These are phyloP conservation scores for Yamadazyma mexicana DNA, from an alignment of 1,139 yeast genomes.

Conservation along the genomic window DNA sequence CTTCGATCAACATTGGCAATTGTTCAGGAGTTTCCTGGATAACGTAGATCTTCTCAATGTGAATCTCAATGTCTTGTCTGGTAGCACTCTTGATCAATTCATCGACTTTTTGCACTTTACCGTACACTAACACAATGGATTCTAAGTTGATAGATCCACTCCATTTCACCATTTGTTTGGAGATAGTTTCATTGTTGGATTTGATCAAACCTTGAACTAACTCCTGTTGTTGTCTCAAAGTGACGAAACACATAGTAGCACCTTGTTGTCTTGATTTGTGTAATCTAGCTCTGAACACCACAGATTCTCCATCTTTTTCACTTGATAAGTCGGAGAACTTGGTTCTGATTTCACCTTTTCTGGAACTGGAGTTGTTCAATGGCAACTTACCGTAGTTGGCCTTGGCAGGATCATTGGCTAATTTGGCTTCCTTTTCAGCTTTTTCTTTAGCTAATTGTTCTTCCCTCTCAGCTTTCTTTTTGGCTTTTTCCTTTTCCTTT, in stretches of 20 bases:
- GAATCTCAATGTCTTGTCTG: slow-evolving; percentile 86
- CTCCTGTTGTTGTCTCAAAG: slow-evolving; percentile 86
- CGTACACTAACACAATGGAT: slow-evolving; percentile 88
- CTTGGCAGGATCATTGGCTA: slow-evolving; percentile 79
- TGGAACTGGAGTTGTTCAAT: slow-evolving; percentile 72
- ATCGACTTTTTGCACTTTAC: slow-evolving; percentile 78
- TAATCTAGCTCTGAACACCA: slow-evolving; percentile 88
- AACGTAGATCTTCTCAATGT: slow-evolving; percentile 68
- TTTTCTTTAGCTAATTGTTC: slow-evolving; percentile 84
- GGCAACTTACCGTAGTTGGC: slow-evolving; percentile 90
- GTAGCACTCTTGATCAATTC: slow-evolving; percentile 90
- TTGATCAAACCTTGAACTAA: slow-evolving; percentile 83
- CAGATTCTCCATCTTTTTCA: slow-evolving; percentile 73
- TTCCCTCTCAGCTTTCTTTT: slow-evolving; percentile 90
- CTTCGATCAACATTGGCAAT: slow-evolving; percentile 92
- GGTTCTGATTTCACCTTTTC: slow-evolving; percentile 61
- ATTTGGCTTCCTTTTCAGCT: slow-evolving; percentile 72
- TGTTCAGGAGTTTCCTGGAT: slow-evolving; percentile 89
- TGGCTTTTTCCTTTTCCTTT: slow-evolving; percentile 90
- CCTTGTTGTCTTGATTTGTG: slow-evolving; percentile 95
- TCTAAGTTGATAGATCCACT: slow-evolving; percentile 83
- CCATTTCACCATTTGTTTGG: slow-evolving; percentile 98
- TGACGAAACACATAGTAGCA: slow-evolving; percentile 87
- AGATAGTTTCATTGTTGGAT: slow-evolving; percentile 58
- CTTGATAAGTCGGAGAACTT: slow-evolving; percentile 56